phyloP scores from a whole-genome alignment of 2,329 filamentous ascomycete species.

The Magnaporthiopsis rhizophila region DNA sequence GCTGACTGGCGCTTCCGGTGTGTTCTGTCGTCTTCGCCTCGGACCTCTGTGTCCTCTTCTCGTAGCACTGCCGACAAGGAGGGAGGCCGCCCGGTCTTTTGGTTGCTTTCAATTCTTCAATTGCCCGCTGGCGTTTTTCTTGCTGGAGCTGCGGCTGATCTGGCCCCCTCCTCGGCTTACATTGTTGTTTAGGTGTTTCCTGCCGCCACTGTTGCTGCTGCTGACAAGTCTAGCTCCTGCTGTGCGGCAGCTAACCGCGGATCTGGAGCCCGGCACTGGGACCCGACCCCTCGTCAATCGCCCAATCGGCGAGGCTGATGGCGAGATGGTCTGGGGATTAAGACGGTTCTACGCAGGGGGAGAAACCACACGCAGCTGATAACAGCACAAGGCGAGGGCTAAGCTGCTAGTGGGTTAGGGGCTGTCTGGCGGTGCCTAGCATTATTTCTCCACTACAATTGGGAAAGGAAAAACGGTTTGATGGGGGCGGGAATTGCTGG shows the following conservation, averaged over 20 bases:
- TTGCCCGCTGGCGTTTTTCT: too few species aligned
- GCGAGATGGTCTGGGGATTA: too few species aligned
- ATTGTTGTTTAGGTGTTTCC: background rate
- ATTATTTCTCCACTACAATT: background rate
- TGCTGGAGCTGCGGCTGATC: too few species aligned
- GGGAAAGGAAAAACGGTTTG: background rate
- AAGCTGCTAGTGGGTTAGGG: background rate
- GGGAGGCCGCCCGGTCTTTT: too few species aligned
- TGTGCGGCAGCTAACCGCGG: background rate
- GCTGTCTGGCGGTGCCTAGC: background rate
- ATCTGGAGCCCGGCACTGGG: background rate
- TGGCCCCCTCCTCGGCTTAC: background rate
- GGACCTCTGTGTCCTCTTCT: background rate
- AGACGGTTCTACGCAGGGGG: background rate
- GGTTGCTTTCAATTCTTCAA: too few species aligned
- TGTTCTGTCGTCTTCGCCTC: background rate
- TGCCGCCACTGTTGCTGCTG: too few species aligned
- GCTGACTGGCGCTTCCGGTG: too few species aligned
- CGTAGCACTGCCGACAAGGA: too few species aligned
- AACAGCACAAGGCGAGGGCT: background rate
- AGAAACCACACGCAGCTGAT: background rate
- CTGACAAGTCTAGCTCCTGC: background rate
- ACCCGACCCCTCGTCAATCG: background rate
- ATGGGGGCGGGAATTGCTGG: background rate
- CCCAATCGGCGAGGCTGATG: background rate